Conservation (phyloP, 2,329 filamentous ascomycete species). For the Coniella lustricola region DNA sequence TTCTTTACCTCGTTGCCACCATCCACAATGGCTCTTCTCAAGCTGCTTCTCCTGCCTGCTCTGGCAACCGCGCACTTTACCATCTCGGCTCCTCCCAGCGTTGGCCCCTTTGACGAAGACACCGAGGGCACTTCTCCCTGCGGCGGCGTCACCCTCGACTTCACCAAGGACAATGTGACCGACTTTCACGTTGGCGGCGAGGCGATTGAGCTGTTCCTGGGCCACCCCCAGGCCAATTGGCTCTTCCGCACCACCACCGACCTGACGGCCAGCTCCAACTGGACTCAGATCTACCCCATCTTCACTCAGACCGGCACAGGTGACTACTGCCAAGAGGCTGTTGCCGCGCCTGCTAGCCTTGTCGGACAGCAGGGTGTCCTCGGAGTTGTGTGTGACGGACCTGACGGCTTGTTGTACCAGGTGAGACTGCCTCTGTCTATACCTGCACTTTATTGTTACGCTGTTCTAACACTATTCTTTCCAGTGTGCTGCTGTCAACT, state of each 20-base stretch:
- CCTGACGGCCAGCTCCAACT: slow-evolving; percentile 37
- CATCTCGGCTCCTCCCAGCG: slow-evolving; percentile 38
- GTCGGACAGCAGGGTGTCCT: slow-evolving; percentile 50
- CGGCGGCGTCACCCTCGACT: slow-evolving; percentile 44
- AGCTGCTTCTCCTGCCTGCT: slow-evolving; percentile 32
- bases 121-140: slow-evolving; percentile 42
- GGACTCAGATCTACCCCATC: slow-evolving; percentile 49
- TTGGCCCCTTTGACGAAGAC: slow-evolving; percentile 42
- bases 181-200: slow-evolving; percentile 54
- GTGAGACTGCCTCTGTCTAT: slow-evolving; percentile 27
- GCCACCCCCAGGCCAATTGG: slow-evolving; percentile 48
- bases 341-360: slow-evolving; percentile 43
- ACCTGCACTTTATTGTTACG: too few species aligned
- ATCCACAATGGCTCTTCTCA: slow-evolving; percentile 32
- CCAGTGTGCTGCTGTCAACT: slow-evolving; percentile 49
- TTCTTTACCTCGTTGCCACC: neutral
- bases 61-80: slow-evolving; percentile 47
- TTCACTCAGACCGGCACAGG: slow-evolving; percentile 49
- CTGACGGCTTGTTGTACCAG: slow-evolving; percentile 51
- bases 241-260: slow-evolving; percentile 53
- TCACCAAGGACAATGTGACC: slow-evolving; percentile 30
- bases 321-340: slow-evolving; percentile 42
- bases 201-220: slow-evolving; percentile 38
- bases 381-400: slow-evolving; percentile 41
- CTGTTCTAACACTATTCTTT: neutral